These are phyloP conservation scores for Leccinum glutinopallens DNA, from an alignment of 1,284 basidiomycete species.

Conservation along the genomic window DNA sequence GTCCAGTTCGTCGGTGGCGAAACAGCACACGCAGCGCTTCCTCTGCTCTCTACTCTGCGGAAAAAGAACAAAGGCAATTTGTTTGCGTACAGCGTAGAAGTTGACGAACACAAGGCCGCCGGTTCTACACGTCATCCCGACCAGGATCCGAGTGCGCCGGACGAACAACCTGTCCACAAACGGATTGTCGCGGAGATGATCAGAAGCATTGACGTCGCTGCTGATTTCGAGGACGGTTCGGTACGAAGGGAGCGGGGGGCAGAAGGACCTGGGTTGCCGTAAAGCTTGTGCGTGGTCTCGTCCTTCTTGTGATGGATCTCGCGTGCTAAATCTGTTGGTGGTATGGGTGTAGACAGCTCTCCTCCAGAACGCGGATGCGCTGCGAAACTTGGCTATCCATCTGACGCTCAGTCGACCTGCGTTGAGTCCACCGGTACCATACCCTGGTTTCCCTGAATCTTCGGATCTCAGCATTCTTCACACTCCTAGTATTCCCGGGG, in stretches of 20 bases:
- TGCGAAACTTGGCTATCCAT: constrained; percentile 35
- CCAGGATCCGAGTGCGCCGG: neutral
- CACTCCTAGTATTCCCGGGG: constrained; percentile 38
- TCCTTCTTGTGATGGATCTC: neutral
- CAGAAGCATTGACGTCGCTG: constrained; percentile 73
- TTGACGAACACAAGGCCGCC: constrained; percentile 54
- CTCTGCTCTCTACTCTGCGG: constrained; percentile 65
- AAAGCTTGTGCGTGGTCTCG: constrained; percentile 65
- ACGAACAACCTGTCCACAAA: constrained; percentile 48
- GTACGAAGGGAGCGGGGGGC: constrained; percentile 35
- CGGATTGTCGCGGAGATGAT: constrained; percentile 73
- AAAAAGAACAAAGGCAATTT: constrained; percentile 74
- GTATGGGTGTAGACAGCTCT: constrained; percentile 40
- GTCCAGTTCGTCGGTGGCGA: constrained; percentile 87
- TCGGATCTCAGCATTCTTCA: constrained; percentile 31
- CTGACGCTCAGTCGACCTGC: constrained; percentile 21
- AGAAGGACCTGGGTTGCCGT: constrained; percentile 81
- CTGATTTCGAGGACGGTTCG: constrained; percentile 70
- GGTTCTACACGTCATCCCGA: neutral
- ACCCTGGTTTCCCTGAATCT: constrained; percentile 31
- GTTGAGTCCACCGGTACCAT: constrained; percentile 30
- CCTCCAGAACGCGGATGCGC: constrained; percentile 28
- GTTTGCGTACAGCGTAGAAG: constrained; percentile 86
- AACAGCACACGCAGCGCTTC: constrained; percentile 68
- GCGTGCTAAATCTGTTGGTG: constrained; percentile 45